A percentile compares a stretch with the other conserved stretches of the same genome.
phyloP scores from a whole-genome alignment of 2,329 filamentous ascomycete species.

The Talaromyces sp. region DNA sequence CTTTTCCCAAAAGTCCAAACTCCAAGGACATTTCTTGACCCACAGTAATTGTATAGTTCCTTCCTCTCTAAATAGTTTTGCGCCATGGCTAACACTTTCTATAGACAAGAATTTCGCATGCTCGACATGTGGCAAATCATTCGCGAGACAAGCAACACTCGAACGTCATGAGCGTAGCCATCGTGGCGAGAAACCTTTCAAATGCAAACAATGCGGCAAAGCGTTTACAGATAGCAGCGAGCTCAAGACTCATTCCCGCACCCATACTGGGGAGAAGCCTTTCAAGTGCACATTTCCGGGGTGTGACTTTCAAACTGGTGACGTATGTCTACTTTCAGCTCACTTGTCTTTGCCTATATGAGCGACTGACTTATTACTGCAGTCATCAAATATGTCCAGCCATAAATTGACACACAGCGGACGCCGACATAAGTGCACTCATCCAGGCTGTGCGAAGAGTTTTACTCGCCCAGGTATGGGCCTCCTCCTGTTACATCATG shows the following conservation, averaged over 20 bases:
- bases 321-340: slow-evolving; percentile 31
- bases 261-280: slow-evolving; percentile 44
- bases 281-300: slow-evolving; percentile 44
- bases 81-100: slow-evolving; percentile 6
- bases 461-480: slow-evolving; percentile 44
- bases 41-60: slow-evolving; percentile 42
- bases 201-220: slow-evolving; percentile 41
- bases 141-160: slow-evolving; percentile 43
- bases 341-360: neutral
- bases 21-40: slow-evolving; percentile 44
- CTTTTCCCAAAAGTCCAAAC: slow-evolving; percentile 46
- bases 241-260: slow-evolving; percentile 44
- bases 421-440: slow-evolving; percentile 41
- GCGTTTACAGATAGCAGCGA: slow-evolving; percentile 46
- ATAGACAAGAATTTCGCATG: slow-evolving; percentile 44
- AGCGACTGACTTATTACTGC: neutral
- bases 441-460: slow-evolving; percentile 41
- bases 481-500: neutral
- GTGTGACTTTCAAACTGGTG: slow-evolving; percentile 43
- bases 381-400: slow-evolving; percentile 47
- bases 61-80: neutral
- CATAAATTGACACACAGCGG: slow-evolving; percentile 44
- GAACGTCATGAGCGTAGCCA: slow-evolving; percentile 45
- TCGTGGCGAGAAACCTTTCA: slow-evolving; percentile 44
- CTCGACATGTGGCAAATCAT: slow-evolving; percentile 40